Percentiles rank a stretch among this genome's conserved stretches.
Conservation (phyloP, 2,329 filamentous ascomycete species). For the Exophiala sideris region DNA sequence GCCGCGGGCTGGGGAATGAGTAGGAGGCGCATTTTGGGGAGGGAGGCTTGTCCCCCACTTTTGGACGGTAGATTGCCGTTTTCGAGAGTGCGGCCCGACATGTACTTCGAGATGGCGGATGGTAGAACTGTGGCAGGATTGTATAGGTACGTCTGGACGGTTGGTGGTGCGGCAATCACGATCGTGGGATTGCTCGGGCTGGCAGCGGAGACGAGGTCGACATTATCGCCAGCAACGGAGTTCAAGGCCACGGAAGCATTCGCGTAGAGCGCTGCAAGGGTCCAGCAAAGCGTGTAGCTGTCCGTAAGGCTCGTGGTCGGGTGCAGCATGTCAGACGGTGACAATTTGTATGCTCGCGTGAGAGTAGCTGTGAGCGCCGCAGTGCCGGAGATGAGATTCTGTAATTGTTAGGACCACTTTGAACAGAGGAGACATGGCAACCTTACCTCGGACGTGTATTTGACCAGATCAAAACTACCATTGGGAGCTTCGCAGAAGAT, state of each 20-base stretch:
- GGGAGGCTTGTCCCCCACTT: slow-evolving; percentile 45
- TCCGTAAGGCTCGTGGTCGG: slow-evolving; percentile 77
- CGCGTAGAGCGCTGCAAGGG: slow-evolving; percentile 76
- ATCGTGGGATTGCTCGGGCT: slow-evolving; percentile 62
- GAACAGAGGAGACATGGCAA: slow-evolving; percentile 1
- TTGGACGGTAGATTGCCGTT: slow-evolving; percentile 60
- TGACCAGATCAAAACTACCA: slow-evolving; percentile 65
- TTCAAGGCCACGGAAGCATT: slow-evolving; percentile 85
- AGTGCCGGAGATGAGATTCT: slow-evolving; percentile 85
- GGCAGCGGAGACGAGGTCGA: slow-evolving; percentile 74
- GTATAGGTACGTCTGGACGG: slow-evolving; percentile 61
- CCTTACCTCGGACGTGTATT: slow-evolving; percentile 68
- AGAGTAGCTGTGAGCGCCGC: slow-evolving; percentile 73
- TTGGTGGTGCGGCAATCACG: slow-evolving; percentile 61
- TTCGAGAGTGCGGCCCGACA: slow-evolving; percentile 49
- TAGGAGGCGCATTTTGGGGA: slow-evolving; percentile 73
- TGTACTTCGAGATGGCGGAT: slow-evolving; percentile 15
- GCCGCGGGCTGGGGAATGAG: slow-evolving; percentile 73
- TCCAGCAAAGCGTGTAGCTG: slow-evolving; percentile 74
- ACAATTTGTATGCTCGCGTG: slow-evolving; percentile 70
- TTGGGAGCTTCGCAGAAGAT: slow-evolving; percentile 40
- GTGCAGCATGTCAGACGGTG: slow-evolving; percentile 74
- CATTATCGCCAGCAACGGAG: slow-evolving; percentile 72
- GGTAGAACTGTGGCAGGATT: slow-evolving; percentile 45
- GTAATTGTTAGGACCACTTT: slow-evolving; percentile 17